These are phyloP conservation scores for Linum trigynum DNA, from an alignment of 345 rosid genomes.

Conservation along the genomic window DNA sequence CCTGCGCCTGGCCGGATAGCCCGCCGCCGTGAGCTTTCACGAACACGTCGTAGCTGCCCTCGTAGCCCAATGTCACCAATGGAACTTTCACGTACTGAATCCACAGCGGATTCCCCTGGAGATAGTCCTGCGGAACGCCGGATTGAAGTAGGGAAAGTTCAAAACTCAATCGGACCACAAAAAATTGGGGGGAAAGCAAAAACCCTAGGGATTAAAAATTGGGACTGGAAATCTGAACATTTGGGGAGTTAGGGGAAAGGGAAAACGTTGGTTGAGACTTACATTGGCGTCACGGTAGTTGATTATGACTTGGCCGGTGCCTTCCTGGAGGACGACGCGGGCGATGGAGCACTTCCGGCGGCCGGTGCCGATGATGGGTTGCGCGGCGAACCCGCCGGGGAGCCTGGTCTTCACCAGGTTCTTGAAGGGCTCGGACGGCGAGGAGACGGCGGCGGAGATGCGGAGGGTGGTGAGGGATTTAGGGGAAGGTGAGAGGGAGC, in stretches of 20 bases:
- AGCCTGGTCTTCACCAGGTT: slow-evolving; percentile 71
- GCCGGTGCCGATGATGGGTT: slow-evolving; percentile 75
- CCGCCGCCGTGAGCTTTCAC: slow-evolving; percentile 95
- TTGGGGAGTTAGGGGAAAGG: background rate
- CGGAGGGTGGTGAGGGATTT: too few species aligned
- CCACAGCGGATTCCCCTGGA: slow-evolving; percentile 91
- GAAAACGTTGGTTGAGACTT: background rate
- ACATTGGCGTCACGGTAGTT: slow-evolving; percentile 89
- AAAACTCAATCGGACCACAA: too few species aligned
- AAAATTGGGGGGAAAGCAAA: slow-evolving; percentile 13
- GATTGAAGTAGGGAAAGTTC: too few species aligned
- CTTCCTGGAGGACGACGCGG: slow-evolving; percentile 89
- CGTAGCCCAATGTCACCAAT: slow-evolving; percentile 67
- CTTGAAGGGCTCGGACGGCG: slow-evolving; percentile 32
- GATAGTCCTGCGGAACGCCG: slow-evolving; percentile 53
- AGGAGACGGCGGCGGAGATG: too few species aligned
- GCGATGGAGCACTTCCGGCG: slow-evolving; percentile 88
- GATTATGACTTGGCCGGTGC: slow-evolving; percentile 72
- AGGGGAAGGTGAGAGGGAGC: too few species aligned
- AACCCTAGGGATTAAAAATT: slow-evolving; percentile 18
- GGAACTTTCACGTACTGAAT: slow-evolving; percentile 79
- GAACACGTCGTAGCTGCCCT: slow-evolving; percentile 73
- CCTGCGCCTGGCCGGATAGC: slow-evolving; percentile 95
- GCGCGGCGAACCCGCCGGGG: slow-evolving; percentile 91
- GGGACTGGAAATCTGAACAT: background rate